These are phyloP conservation scores for Xylaria sp. DNA, from an alignment of 2,329 filamentous ascomycete species.

Conservation along the genomic window DNA sequence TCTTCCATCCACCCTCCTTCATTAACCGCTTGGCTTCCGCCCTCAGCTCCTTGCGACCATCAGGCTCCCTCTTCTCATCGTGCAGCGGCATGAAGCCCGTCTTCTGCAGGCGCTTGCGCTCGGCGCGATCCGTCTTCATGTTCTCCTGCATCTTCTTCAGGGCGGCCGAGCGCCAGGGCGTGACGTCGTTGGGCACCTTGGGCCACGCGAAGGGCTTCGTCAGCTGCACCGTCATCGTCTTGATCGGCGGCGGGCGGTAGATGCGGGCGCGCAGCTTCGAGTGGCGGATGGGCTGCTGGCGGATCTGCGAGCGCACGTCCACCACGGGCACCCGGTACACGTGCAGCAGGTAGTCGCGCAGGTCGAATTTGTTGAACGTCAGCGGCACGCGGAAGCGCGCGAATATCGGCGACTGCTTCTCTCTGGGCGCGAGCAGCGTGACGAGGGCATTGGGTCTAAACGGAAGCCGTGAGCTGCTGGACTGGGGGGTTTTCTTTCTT, in stretches of 20 bases:
- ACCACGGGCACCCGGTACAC: constrained; percentile 71
- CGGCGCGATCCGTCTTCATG: not conserved
- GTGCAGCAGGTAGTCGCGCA: constrained; percentile 90
- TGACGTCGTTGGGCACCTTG: constrained; percentile 52
- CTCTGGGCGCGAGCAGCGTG: constrained; percentile 66
- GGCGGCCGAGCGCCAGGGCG: constrained; percentile 58
- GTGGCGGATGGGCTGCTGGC: constrained; percentile 55
- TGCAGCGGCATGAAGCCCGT: constrained; percentile 35
- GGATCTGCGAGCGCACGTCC: constrained; percentile 73
- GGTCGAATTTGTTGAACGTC: constrained; percentile 90
- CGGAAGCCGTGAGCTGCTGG: not conserved
- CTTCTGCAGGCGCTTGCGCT: constrained; percentile 15
- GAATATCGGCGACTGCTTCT: constrained; percentile 65
- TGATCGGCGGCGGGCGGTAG: constrained; percentile 67
- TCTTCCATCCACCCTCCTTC: constrained; percentile 56
- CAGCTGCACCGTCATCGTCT: constrained; percentile 95
- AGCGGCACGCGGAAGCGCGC: constrained; percentile 89
- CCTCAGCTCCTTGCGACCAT: constrained; percentile 37
- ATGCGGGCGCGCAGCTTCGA: constrained; percentile 47
- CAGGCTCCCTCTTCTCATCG: constrained; percentile 39
- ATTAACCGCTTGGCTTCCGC: constrained; percentile 60
- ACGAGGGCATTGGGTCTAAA: constrained; percentile 74
- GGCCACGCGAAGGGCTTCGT: constrained; percentile 86
- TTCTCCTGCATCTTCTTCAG: constrained; percentile 27
- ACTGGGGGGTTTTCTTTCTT: no score